A percentile compares a stretch with the other conserved stretches of the same genome.
phyloP scores from a whole-genome alignment of 331 rosid genomes.

The Phaseolus coccineus region DNA sequence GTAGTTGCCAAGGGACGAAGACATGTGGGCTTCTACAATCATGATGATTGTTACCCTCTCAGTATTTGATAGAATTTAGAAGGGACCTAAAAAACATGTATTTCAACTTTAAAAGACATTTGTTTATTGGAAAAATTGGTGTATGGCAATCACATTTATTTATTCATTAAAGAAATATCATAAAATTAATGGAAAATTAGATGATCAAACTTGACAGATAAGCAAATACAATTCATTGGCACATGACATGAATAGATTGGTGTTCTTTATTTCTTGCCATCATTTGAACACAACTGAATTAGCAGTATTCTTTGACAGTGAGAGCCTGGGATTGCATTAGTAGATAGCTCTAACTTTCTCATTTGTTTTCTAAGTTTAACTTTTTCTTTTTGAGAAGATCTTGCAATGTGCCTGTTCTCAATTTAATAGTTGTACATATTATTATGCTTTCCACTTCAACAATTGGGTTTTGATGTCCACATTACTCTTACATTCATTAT shows the following conservation, averaged over 20 bases:
- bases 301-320: conserved; percentile 12
- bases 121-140: background rate
- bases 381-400: background rate
- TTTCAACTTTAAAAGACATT: conserved; percentile 39
- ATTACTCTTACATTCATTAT: conserved; percentile 42
- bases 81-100: conserved; percentile 42
- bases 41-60: conserved; percentile 38
- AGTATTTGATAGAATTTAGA: conserved; percentile 27
- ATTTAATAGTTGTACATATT: conserved; percentile 27
- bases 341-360: conserved; percentile 17
- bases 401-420: conserved; percentile 20
- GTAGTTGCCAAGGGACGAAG: conserved; percentile 48
- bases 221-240: conserved; percentile 29
- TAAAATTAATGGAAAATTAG: conserved; percentile 39
- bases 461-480: conserved; percentile 27
- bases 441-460: conserved; percentile 36
- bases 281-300: conserved; percentile 41
- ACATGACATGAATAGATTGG: background rate
- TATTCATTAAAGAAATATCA: conserved; percentile 42
- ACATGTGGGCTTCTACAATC: conserved; percentile 54
- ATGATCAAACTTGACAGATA: conserved; percentile 40
- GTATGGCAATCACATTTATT: conserved; percentile 28
- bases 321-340: conserved; percentile 15
- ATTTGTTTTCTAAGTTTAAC: background rate
- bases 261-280: conserved; percentile 39